Evolutionary conservation across 306 rosid species (phyloP).

Genomic region (Cicer cuneatum): DNA sequence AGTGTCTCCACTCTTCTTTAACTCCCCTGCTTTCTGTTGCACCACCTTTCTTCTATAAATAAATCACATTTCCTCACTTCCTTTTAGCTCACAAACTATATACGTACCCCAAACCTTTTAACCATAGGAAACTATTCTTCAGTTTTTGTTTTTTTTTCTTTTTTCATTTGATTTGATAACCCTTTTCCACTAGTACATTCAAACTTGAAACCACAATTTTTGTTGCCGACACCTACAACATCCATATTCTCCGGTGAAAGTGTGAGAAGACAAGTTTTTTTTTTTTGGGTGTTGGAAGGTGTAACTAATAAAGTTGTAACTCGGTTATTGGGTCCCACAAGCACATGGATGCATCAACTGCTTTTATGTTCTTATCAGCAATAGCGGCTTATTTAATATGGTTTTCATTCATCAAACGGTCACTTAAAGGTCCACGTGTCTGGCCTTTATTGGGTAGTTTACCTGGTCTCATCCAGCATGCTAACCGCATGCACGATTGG

Average conservation of each 20-base stretch:
- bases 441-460: slow-evolving; percentile 91
- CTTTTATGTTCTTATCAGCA: slow-evolving; percentile 54
- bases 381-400: slow-evolving; percentile 67
- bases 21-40: slow-evolving; percentile 10
- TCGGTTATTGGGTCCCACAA: slow-evolving; percentile 19
- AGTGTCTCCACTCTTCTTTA: neutral
- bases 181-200: too few species aligned
- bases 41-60: neutral
- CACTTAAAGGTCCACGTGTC: slow-evolving; percentile 81
- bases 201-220: neutral
- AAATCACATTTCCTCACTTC: slow-evolving; percentile 19
- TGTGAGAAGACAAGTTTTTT: too few species aligned
- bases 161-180: too few species aligned
- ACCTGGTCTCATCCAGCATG: slow-evolving; percentile 71
- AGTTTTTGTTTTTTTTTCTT: too few species aligned
- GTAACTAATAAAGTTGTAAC: slow-evolving; percentile 6
- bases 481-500: slow-evolving; percentile 91
- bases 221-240: neutral
- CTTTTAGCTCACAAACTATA: neutral
- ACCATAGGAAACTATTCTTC: too few species aligned
- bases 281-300: neutral
- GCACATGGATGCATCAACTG: slow-evolving; percentile 69
- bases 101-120: too few species aligned
- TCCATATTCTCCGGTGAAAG: neutral
- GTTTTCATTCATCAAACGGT: slow-evolving; percentile 58